Conservation (phyloP, 805 yeast species). For the Pichia deserticola region DNA sequence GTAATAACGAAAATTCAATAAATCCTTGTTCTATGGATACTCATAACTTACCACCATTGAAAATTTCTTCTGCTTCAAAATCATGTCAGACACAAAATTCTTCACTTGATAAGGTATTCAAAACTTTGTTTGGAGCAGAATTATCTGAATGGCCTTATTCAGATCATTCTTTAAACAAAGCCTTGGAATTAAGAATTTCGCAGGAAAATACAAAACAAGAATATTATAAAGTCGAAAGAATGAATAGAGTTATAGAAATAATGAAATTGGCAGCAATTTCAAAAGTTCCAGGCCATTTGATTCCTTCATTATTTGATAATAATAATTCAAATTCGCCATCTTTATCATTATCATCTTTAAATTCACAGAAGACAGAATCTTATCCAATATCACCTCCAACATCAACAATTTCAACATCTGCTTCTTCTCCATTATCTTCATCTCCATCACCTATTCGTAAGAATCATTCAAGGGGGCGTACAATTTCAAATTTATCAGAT, state of each 20-base stretch:
- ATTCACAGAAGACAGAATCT: slow-evolving; percentile 8
- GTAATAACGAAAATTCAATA: too few relatives aligned
- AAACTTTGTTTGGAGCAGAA: slow-evolving; percentile 44
- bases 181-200: slow-evolving; percentile 54
- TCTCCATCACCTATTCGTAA: slow-evolving; percentile 10
- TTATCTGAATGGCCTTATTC: slow-evolving; percentile 47
- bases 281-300: slow-evolving; percentile 56
- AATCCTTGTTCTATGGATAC: too few relatives aligned
- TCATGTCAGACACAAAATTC: neutral
- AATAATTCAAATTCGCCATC: slow-evolving; percentile 4
- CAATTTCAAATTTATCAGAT: slow-evolving; percentile 11
- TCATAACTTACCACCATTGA: neutral
- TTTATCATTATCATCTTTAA: neutral
- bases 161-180: slow-evolving; percentile 49
- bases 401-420: neutral
- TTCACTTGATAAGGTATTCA: slow-evolving; percentile 26
- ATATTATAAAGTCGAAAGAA: slow-evolving; percentile 56
- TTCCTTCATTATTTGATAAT: slow-evolving; percentile 48
- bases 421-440: slow-evolving; percentile 1
- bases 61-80: too few relatives aligned
- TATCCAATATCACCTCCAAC: slow-evolving; percentile 7
- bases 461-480: slow-evolving; percentile 9
- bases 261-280: slow-evolving; percentile 52
- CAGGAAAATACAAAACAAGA: slow-evolving; percentile 83
- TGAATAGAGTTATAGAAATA: slow-evolving; percentile 53